Evolutionary conservation across 805 yeast species (phyloP), one percentile per base, ranked within the genome.

Genomic region (Grigorovia humatica): DNA sequence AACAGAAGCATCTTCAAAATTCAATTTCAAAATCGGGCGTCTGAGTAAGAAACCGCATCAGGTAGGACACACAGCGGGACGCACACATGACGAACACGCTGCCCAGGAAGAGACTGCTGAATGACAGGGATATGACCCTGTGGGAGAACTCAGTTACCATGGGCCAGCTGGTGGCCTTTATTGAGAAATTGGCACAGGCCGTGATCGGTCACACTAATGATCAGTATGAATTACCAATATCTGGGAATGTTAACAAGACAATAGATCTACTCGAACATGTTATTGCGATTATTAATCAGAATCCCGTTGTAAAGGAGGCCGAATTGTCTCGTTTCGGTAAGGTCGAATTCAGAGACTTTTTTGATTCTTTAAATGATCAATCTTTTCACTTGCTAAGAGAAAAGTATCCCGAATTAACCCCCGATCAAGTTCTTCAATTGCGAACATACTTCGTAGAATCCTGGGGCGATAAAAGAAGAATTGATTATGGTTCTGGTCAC

Each of bases 401-500:
- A 3, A 47, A 49, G 2, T 60, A 59, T n/a, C 55, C 59, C 0
- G 18, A 44, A 4, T 51, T 38, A 15, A 54, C 55, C 1, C 47
- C 52, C 0, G 62, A 58, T 2, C 67, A 57, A 51, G 53, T 47
- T 49, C 60, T 57, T 3, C 90, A 87, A 57, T 54, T 86, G 2
- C 54, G 74, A 0, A 65, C 70, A 2, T 91, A 91, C 61, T 69
- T 91, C 18, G 58, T 66, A 15, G 85, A 88, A 58, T 77, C 90
- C 1, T 91, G 89, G 79, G 99, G 99, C 0, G 82, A 88, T 56
- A 73, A 85, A 54, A 74, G 78, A 7, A 74, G 99, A 66, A 88
- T 93, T 29, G 99, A 93, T 68, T 93, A 89, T 65, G 99, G 99
- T 1, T 87, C 96, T 7, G 99, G 99, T 30, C 99, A 93, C 64